phyloP scores from a whole-genome alignment of 768 basidiomycete genomes.

The Podaxis carcinomalis region DNA sequence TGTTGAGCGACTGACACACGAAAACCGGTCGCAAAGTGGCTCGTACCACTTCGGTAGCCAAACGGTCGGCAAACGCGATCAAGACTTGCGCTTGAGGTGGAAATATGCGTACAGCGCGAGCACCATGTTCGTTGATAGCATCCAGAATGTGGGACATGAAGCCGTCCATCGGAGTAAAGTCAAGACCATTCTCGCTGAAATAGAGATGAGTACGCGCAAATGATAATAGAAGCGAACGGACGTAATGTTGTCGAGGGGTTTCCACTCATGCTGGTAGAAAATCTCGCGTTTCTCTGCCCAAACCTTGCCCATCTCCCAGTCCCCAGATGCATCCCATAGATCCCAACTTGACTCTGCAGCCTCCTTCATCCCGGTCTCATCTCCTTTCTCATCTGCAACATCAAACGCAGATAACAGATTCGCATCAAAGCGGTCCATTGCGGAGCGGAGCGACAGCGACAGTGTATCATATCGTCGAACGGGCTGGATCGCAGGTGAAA shows the following conservation, averaged over 20 bases:
- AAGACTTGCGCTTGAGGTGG: conserved; percentile 76
- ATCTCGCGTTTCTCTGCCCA: conserved; percentile 96
- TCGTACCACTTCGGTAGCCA: conserved; percentile 81
- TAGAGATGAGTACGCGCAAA: conserved; percentile 1
- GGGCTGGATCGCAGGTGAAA: conserved; percentile 69
- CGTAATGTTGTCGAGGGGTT: conserved; percentile 80
- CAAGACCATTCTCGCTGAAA: conserved; percentile 49
- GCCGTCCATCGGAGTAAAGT: conserved; percentile 91
- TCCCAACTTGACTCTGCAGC: conserved; percentile 86
- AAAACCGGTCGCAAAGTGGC: neutral
- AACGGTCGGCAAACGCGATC: conserved; percentile 74
- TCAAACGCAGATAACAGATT: conserved; percentile 86
- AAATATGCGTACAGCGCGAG: conserved; percentile 81
- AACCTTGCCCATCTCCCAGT: conserved; percentile 92
- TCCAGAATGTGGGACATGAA: conserved; percentile 73
- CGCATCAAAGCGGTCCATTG: conserved; percentile 87
- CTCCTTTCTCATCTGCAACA: conserved; percentile 65
- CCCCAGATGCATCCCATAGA: conserved; percentile 55
- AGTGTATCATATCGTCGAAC: conserved; percentile 62
- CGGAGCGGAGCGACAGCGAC: conserved; percentile 61
- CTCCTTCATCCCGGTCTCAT: conserved; percentile 76
- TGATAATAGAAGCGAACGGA: conserved; percentile 29
- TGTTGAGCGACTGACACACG: neutral
- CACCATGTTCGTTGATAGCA: conserved; percentile 70
- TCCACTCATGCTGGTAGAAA: conserved; percentile 84